Conservation (phyloP, 2,329 filamentous ascomycete genomes). For the Botrytis galanthina region DNA sequence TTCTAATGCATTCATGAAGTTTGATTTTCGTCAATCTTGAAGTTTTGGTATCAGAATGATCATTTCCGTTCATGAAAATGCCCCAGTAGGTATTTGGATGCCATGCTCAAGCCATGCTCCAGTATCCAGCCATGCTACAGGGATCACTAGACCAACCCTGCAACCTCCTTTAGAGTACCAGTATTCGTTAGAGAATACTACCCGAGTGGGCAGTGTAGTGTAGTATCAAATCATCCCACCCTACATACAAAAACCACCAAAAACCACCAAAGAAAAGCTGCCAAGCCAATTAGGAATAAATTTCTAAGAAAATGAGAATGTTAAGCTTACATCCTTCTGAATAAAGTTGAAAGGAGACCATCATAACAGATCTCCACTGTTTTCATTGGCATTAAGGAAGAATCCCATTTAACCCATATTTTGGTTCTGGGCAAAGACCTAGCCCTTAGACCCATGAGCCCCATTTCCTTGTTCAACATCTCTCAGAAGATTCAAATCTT, state of each 20-base stretch:
- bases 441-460: not conserved
- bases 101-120: not conserved
- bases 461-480: not conserved
- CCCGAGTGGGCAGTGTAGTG: not conserved
- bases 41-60: not conserved
- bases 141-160: not conserved
- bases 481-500: conserved; percentile 5
- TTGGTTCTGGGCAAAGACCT: not conserved
- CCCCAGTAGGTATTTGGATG: not conserved
- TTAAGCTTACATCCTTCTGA: not conserved
- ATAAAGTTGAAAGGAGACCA: not conserved
- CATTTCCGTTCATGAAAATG: not conserved
- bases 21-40: not conserved
- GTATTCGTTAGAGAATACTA: not conserved
- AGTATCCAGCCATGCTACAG: not conserved
- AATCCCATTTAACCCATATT: conserved; percentile 3
- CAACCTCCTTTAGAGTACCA: not conserved
- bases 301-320: not conserved
- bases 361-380: conserved; percentile 3
- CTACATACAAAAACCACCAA: not conserved
- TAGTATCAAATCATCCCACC: not conserved
- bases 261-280: not conserved
- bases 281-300: not conserved
- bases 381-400: not conserved
- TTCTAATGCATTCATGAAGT: not conserved